A percentile compares a stretch with the other conserved stretches of the same genome.
phyloP scores from a whole-genome alignment of 2,329 filamentous ascomycete species.

The Neonectria ditissima region DNA sequence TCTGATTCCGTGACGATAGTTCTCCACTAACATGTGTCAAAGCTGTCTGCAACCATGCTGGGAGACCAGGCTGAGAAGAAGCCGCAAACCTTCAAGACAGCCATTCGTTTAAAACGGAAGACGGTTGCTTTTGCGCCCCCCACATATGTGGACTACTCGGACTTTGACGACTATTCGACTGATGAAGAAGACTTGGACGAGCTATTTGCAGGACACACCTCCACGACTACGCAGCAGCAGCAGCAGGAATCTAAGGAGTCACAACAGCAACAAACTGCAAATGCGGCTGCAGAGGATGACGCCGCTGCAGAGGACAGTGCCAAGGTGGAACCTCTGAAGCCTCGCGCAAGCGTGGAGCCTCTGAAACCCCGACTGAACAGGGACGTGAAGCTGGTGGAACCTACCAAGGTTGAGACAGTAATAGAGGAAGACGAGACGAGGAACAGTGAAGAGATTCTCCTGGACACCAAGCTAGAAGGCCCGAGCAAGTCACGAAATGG shows the following conservation, averaged over 20 bases:
- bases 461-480: constrained; percentile 65
- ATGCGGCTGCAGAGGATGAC: constrained; percentile 46
- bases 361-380: constrained; percentile 62
- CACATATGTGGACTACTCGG: constrained; percentile 89
- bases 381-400: constrained; percentile 53
- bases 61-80: constrained; percentile 78
- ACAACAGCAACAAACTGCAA: constrained; percentile 48
- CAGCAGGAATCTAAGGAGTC: constrained; percentile 46
- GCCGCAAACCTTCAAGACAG: constrained; percentile 82
- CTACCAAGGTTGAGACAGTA: constrained; percentile 48
- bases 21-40: constrained; percentile 32
- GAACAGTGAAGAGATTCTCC: constrained; percentile 76
- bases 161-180: constrained; percentile 86
- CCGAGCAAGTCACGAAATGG: constrained; percentile 81
- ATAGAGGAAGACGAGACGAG: constrained; percentile 51
- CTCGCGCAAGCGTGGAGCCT: constrained; percentile 66
- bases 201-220: constrained; percentile 52
- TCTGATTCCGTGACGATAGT: background rate
- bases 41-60: constrained; percentile 73
- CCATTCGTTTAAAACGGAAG: constrained; percentile 84
- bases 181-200: constrained; percentile 73
- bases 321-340: constrained; percentile 67
- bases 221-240: constrained; percentile 44
- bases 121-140: constrained; percentile 87
- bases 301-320: constrained; percentile 63